phyloP scores from a whole-genome alignment of 2,329 filamentous ascomycete species.

The Thielaviopsis musarum region DNA sequence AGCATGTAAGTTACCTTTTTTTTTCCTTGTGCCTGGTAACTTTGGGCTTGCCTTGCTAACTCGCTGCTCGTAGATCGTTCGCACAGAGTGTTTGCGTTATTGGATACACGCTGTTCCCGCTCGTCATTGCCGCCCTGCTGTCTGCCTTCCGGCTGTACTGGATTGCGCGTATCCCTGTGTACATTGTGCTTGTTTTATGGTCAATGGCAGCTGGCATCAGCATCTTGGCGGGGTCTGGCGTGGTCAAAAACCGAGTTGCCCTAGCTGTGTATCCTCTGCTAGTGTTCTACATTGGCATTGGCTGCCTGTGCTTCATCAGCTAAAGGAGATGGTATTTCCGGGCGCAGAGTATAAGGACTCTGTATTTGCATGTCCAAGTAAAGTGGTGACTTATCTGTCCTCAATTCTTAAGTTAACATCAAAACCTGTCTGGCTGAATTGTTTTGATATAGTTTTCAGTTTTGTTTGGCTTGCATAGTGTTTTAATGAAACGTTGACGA shows the following conservation, averaged over 20 bases:
- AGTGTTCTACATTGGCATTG: conserved; percentile 85
- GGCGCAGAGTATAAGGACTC: not conserved
- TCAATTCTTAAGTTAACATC: not conserved
- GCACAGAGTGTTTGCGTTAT: conserved; percentile 97
- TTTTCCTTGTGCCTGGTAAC: not conserved
- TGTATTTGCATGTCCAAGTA: too few species aligned
- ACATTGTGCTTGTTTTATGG: conserved; percentile 77
- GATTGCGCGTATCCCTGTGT: conserved; percentile 77
- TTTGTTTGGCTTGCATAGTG: not conserved
- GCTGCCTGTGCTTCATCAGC: conserved; percentile 94
- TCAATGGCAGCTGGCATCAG: conserved; percentile 89
- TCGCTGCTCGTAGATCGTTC: conserved; percentile 52
- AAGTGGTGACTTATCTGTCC: not conserved
- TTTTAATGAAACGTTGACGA: too few species aligned
- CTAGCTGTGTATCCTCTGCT: conserved; percentile 90
- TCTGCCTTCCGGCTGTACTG: conserved; percentile 66
- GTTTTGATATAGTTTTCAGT: not conserved
- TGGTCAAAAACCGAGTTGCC: conserved; percentile 84
- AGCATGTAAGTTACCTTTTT: conserved; percentile 60
- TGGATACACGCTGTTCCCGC: conserved; percentile 91
- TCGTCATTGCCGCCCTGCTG: conserved; percentile 81
- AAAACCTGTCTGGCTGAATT: not conserved
- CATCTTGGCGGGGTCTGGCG: conserved; percentile 86
- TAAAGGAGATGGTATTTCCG: conserved; percentile 23
- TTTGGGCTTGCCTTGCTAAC: not conserved